These are phyloP conservation scores for Oryza meyeriana DNA, from an alignment of 176 grass and related monocot species.

Conservation along the genomic window DNA sequence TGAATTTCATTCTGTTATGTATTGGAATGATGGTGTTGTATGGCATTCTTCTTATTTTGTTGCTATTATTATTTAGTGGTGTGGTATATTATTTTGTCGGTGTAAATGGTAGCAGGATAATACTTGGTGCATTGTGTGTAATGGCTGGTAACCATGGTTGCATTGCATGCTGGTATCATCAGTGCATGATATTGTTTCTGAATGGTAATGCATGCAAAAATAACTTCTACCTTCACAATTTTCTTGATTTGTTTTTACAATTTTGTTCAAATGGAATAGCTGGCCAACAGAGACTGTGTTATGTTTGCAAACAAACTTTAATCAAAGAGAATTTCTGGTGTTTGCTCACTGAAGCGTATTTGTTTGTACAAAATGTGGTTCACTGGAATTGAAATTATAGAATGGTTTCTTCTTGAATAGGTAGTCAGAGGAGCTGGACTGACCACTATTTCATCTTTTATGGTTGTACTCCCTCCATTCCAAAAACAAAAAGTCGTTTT, in stretches of 20 bases:
- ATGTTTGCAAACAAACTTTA: constrained; percentile 9
- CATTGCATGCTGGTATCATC: background rate
- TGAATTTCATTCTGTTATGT: background rate
- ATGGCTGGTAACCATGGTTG: background rate
- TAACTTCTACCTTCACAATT: background rate
- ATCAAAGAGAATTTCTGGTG: background rate
- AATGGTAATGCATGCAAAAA: background rate
- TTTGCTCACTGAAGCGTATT: too few relatives aligned
- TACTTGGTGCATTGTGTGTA: constrained; percentile 6
- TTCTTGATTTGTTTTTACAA: constrained; percentile 26
- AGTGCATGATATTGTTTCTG: constrained; percentile 1
- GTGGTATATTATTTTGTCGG: background rate
- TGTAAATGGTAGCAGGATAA: background rate
- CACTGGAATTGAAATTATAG: background rate
- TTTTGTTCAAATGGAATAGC: constrained; percentile 14
- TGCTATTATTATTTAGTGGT: background rate
- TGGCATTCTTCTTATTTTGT: constrained; percentile 13
- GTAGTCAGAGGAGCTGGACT: background rate
- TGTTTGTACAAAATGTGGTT: background rate
- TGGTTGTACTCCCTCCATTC: too few relatives aligned
- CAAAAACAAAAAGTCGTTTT: too few relatives aligned
- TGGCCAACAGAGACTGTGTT: background rate
- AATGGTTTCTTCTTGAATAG: background rate
- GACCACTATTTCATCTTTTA: background rate
- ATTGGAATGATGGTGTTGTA: constrained; percentile 6